phyloP scores from a whole-genome alignment of 805 yeast genomes.

The Kluyveromyces aestuarii region DNA sequence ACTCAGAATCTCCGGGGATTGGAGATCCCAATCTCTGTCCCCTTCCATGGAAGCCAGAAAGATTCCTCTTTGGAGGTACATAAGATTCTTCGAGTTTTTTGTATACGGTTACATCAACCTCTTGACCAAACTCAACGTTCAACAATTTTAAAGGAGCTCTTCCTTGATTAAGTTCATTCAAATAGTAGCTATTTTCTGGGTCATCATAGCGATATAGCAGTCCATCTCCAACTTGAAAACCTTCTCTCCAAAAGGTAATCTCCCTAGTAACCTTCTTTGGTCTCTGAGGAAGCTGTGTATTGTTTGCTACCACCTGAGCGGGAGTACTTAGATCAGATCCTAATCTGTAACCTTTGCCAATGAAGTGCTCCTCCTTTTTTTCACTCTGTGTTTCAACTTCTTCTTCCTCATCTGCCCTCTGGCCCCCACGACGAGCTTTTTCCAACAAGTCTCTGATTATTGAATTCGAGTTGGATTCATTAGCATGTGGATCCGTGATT shows the following conservation, averaged over 20 bases:
- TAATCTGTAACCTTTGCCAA: conserved; percentile 34
- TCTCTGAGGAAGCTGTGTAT: conserved; percentile 16
- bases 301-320: conserved; percentile 27
- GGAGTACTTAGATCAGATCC: conserved; percentile 30
- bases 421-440: conserved; percentile 58
- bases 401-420: conserved; percentile 30
- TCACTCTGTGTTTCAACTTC: conserved; percentile 27
- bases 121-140: conserved; percentile 82
- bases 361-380: conserved; percentile 31
- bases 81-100: conserved; percentile 76
- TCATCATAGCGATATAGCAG: conserved; percentile 81
- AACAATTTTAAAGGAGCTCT: conserved; percentile 81
- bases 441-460: conserved; percentile 49
- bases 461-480: conserved; percentile 31
- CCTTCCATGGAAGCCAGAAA: conserved; percentile 64
- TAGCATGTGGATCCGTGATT: conserved; percentile 62
- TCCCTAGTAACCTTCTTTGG: conserved; percentile 58
- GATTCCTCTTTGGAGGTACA: conserved; percentile 50
- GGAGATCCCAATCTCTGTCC: conserved; percentile 90
- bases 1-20: conserved; percentile 57
- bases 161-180: conserved; percentile 78
- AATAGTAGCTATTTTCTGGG: conserved; percentile 71
- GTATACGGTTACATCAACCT: conserved; percentile 83
- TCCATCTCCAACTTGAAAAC: conserved; percentile 93
- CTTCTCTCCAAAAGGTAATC: conserved; percentile 93